Conservation (phyloP, 495 filamentous ascomycete species). For the Ascodesmis nigricans region DNA sequence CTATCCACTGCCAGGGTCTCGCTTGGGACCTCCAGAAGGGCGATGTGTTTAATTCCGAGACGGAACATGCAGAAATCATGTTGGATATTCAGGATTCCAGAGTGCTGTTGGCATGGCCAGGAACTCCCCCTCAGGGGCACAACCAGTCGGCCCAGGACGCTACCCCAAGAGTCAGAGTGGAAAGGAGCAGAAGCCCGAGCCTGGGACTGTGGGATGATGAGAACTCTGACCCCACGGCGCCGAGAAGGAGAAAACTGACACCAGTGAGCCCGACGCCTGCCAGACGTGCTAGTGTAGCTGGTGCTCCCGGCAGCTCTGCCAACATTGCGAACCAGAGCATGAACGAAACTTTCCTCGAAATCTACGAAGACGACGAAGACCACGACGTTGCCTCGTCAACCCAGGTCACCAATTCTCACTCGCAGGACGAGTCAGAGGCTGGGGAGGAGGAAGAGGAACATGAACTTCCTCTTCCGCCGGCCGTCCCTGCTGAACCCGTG, state of each 20-base stretch:
- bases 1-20: conserved; percentile 74
- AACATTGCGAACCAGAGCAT: conserved; percentile 19
- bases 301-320: too few relatives aligned
- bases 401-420: too few relatives aligned
- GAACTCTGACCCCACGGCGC: conserved; percentile 16
- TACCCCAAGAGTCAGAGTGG: conserved; percentile 15
- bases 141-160: conserved; percentile 5
- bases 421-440: too few relatives aligned
- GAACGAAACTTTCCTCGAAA: conserved; percentile 24
- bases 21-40: conserved; percentile 71
- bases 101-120: conserved; percentile 73
- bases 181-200: too few relatives aligned
- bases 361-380: conserved; percentile 35
- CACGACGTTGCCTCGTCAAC: conserved; percentile 12
- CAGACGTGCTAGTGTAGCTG: conserved; percentile 1
- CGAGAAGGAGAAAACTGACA: conserved; percentile 3
- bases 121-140: conserved; percentile 8
- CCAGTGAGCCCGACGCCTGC: conserved; percentile 2
- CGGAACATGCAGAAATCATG: conserved; percentile 78
- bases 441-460: conserved; percentile 26
- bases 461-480: conserved; percentile 22
- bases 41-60: conserved; percentile 76
- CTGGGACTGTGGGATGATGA: conserved; percentile 21
- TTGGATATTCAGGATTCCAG: conserved; percentile 84
- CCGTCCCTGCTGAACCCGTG: conserved; percentile 18